A percentile compares a stretch with the other conserved stretches of the same genome.
These are phyloP conservation scores for Nyssa sinensis DNA, from an alignment of 148 eudicot species.

Conservation along the genomic window DNA sequence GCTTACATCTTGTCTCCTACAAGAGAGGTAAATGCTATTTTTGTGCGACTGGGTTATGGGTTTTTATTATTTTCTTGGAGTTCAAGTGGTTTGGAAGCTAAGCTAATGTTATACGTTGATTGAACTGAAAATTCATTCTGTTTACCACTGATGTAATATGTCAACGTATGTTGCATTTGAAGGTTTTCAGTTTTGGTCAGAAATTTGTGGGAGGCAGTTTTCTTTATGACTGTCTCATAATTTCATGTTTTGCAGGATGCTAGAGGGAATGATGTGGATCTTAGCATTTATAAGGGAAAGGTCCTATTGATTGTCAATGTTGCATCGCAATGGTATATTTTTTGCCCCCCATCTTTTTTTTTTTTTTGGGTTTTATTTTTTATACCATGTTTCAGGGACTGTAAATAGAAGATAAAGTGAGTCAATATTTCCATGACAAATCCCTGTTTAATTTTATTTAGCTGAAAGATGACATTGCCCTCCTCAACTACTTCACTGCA, in stretches of 20 bases:
- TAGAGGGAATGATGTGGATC: conserved; percentile 46
- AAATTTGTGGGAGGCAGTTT: neutral
- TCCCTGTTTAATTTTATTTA: neutral
- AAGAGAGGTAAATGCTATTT: no score
- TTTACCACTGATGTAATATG: no score
- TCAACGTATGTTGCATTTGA: neutral
- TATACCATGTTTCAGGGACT: neutral
- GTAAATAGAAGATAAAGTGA: neutral
- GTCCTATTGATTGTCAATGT: conserved; percentile 52
- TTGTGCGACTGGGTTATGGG: neutral
- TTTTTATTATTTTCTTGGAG: neutral
- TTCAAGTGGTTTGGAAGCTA: neutral
- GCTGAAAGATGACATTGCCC: neutral
- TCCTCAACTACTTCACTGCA: neutral
- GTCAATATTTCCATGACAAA: neutral
- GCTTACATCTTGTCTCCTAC: neutral
- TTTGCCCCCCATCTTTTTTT: neutral
- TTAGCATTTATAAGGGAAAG: conserved; percentile 46
- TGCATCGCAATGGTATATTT: conserved; percentile 47
- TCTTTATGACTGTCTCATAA: neutral
- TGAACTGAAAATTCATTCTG: neutral
- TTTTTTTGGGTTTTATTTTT: neutral
- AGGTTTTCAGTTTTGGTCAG: neutral
- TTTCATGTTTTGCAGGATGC: conserved; percentile 33
- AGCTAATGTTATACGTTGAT: neutral